phyloP scores from a whole-genome alignment of 495 filamentous ascomycete species.

The Sporormia fimetaria region DNA sequence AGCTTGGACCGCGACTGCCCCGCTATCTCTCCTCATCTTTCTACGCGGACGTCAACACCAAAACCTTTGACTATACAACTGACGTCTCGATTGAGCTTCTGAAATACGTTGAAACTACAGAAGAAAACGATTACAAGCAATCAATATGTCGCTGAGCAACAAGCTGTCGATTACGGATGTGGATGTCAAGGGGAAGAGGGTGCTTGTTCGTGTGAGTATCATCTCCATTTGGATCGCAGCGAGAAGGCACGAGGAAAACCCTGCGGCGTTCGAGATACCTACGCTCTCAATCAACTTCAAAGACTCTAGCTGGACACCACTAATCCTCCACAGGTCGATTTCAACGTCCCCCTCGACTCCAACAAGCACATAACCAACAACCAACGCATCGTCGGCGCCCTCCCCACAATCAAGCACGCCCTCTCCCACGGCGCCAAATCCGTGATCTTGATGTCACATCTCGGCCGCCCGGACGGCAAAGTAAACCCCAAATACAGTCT shows the following conservation, averaged over 20 bases:
- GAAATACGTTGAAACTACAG: too few relatives aligned
- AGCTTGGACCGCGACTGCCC: constrained; percentile 10
- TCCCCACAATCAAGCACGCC: constrained; percentile 98
- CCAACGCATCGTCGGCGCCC: constrained; percentile 93
- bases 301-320: background rate
- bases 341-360: constrained; percentile 93
- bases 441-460: constrained; percentile 96
- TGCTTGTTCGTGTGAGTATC: constrained; percentile 79
- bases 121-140: background rate
- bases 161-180: constrained; percentile 94
- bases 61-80: too few relatives aligned
- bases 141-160: constrained; percentile 90
- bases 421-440: constrained; percentile 88
- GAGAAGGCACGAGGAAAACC: too few relatives aligned
- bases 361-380: constrained; percentile 92
- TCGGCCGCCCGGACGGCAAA: constrained; percentile 89
- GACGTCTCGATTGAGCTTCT: too few relatives aligned
- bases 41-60: too few relatives aligned
- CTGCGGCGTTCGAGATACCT: constrained; percentile 1
- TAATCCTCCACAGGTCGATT: constrained; percentile 64
- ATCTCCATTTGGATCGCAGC: too few relatives aligned
- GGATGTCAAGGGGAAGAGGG: constrained; percentile 95
- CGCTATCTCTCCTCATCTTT: too few relatives aligned
- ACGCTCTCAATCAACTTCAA: constrained; percentile 4
- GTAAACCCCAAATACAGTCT: constrained; percentile 84